phyloP scores from a whole-genome alignment of 805 yeast genomes.

The Grigorovia humatica region DNA sequence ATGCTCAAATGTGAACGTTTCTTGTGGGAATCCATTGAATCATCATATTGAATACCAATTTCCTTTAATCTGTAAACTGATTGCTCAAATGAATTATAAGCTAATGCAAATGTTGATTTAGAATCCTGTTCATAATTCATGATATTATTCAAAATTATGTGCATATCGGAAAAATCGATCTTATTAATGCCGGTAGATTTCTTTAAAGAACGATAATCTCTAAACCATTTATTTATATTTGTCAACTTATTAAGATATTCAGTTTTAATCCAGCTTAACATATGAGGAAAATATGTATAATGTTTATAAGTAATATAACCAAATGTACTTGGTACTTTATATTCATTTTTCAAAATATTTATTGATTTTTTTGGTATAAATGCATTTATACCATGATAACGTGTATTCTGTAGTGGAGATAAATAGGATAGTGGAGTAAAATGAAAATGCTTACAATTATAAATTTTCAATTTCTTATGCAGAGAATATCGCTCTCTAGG shows the following conservation, averaged over 20 bases:
- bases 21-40: conserved; percentile 4
- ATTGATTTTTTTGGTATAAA: conserved; percentile 42
- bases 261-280: conserved; percentile 43
- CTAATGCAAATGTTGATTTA: conserved; percentile 9
- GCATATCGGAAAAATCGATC: conserved; percentile 13
- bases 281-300: conserved; percentile 39
- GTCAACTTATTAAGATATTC: conserved; percentile 11
- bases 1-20: conserved; percentile 8
- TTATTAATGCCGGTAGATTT: conserved; percentile 9
- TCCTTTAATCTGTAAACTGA: conserved; percentile 22
- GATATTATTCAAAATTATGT: conserved; percentile 13
- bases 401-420: conserved; percentile 42
- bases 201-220: conserved; percentile 5
- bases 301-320: conserved; percentile 29
- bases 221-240: conserved; percentile 9
- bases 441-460: conserved; percentile 54
- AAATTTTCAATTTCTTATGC: conserved; percentile 28
- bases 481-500: conserved; percentile 29
- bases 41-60: conserved; percentile 16
- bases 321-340: conserved; percentile 30
- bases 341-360: conserved; percentile 39
- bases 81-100: conserved; percentile 10
- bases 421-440: conserved; percentile 39
- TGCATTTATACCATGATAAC: conserved; percentile 49
- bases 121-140: conserved; percentile 8